These are phyloP conservation scores for Coemansia sp. DNA, from an alignment of 192 early-diverging fungal species.

Conservation along the genomic window DNA sequence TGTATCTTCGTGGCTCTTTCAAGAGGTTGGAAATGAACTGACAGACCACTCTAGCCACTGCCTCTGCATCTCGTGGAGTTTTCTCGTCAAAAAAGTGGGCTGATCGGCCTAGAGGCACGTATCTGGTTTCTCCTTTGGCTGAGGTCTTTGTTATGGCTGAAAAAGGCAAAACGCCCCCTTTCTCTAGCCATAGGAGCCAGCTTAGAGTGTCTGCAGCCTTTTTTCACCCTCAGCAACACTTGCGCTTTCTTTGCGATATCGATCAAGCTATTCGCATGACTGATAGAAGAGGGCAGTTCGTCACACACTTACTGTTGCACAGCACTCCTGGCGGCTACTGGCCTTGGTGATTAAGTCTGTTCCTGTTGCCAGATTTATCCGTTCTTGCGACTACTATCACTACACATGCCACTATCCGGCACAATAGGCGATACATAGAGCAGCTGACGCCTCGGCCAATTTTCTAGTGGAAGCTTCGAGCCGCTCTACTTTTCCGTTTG, in stretches of 20 bases:
- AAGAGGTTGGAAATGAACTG: neutral
- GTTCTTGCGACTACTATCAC: neutral
- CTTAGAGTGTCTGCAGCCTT: neutral
- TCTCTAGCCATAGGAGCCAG: neutral
- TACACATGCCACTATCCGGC: neutral
- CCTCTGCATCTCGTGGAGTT: too few species aligned
- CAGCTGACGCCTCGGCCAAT: constrained; percentile 4
- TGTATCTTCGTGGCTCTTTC: neutral
- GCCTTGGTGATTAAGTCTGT: neutral
- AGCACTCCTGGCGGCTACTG: neutral
- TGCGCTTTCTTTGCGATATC: neutral
- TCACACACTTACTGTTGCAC: neutral
- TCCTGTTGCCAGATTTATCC: neutral
- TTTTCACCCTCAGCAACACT: neutral
- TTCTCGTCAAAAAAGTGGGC: too few species aligned
- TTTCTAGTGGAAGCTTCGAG: neutral
- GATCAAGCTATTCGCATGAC: neutral
- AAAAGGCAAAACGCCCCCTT: neutral
- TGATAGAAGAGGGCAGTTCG: neutral
- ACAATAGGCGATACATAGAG: neutral
- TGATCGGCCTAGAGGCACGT: too few species aligned
- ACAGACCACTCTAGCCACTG: too few species aligned
- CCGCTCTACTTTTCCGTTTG: neutral
- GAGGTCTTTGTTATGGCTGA: too few species aligned
- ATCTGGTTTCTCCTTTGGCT: too few species aligned